A percentile compares a stretch with the other conserved stretches of the same genome.
phyloP scores from a whole-genome alignment of 257 asterid species.

The Nicotiana obtusifolia region DNA sequence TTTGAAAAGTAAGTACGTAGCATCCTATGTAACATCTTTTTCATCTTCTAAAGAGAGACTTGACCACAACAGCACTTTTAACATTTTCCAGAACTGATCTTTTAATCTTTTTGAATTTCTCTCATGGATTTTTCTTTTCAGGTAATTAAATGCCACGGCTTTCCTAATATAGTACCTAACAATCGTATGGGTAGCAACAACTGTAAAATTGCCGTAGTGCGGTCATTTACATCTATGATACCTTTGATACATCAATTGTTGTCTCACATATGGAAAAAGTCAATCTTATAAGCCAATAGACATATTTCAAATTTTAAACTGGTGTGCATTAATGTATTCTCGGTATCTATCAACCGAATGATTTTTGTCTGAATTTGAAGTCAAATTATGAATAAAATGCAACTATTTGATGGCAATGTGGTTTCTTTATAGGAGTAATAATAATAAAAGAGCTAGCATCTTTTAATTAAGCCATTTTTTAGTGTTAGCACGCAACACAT shows the following conservation, averaged over 20 bases:
- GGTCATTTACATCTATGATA: not conserved
- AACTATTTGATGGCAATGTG: no score
- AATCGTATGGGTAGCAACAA: not conserved
- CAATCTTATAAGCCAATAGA: no score
- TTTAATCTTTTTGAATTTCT: not conserved
- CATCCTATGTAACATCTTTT: conserved; percentile 3
- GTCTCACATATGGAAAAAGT: no score
- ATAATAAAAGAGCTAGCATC: no score
- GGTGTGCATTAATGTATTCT: no score
- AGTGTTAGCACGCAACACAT: no score
- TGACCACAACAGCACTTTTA: conserved; percentile 4
- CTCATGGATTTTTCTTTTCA: not conserved
- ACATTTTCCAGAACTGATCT: not conserved
- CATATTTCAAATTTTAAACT: no score
- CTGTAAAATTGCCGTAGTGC: not conserved
- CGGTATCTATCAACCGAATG: no score
- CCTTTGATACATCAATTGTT: not conserved
- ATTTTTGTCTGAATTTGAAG: no score
- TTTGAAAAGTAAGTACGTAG: not conserved
- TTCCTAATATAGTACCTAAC: not conserved
- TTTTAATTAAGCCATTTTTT: no score
- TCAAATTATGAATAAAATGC: no score
- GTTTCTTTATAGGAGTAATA: no score
- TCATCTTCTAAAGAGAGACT: not conserved
- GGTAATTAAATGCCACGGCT: not conserved